Evolutionary conservation across 345 rosid genomes (phyloP), one percentile per base, ranked within the genome.

Genomic region (Eutrema yunnanense): DNA sequence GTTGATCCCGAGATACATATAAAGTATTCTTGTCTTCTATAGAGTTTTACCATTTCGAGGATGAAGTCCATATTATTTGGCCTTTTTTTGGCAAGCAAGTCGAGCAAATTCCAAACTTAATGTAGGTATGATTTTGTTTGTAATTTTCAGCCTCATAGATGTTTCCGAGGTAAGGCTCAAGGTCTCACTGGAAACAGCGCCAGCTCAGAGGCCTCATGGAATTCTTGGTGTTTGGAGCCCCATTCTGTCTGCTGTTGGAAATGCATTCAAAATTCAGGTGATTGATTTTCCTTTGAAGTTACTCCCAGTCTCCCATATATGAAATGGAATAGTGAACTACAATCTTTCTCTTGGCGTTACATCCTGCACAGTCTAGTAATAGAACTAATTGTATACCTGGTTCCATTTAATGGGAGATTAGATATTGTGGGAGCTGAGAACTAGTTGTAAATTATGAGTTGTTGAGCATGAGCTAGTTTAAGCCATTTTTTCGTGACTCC

Each of bases 151-250:
- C 88, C 82, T 88, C 60, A 85, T 88, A 80, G 99, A 95, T 86
- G 89, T 95, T 81, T 95, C 98, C 34, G 99, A 95, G 78, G 80
- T 90, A 73, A 82, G 99, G 78, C 74, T 95, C 71, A 95, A 92
- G 87, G 84, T 92, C 56, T 83, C 96, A 26, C 69, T 95, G 78
- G 96, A 95, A 82, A 90, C 99, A 11, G 96, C 90, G 58, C 96
- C 96, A 36, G 84, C 85, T 56, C 89, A 92, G 80, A 95, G 99
- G 75, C 99, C 99, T 56, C 92, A 81, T 52, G 98, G 93, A 40
- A 88, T 85, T 83, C 84, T 92, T 60, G 99, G 99, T 73, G 89
- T 95, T 13, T 95, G 99, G 99, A 87, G 99, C 68, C 99, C 97
- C 44, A 62, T 95, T 77, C 73, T 95, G 69, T 92, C 97, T 52